Conservation (phyloP, 257 asterid species). For the Agastache rugosa region DNA sequence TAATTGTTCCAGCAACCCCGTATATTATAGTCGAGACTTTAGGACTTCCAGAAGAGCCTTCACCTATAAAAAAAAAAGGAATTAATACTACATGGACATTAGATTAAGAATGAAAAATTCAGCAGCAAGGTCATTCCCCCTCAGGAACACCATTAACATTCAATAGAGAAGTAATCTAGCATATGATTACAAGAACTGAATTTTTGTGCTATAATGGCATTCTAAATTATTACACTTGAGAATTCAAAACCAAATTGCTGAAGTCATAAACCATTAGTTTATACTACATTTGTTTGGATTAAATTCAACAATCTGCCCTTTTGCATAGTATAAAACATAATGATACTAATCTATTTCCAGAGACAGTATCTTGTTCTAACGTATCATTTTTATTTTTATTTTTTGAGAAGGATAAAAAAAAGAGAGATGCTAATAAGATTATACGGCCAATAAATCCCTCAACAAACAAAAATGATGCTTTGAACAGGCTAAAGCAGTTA, state of each 20-base stretch:
- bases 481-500: constrained; percentile 14
- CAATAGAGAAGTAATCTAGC: neutral
- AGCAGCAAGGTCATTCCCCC: constrained; percentile 20
- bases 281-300: neutral
- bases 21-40: constrained; percentile 66
- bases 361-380: neutral
- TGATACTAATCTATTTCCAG: neutral
- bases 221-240: neutral
- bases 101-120: constrained; percentile 25
- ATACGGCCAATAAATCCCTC: neutral
- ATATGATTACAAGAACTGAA: constrained; percentile 3
- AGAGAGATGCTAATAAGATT: constrained; percentile 21
- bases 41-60: constrained; percentile 55
- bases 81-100: neutral
- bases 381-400: no score
- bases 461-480: neutral
- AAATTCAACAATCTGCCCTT: constrained; percentile 9
- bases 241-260: constrained; percentile 4
- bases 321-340: neutral
- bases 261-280: neutral
- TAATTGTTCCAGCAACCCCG: constrained; percentile 94
- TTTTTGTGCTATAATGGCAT: neutral
- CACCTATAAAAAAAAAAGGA: constrained; percentile 48
- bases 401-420: no score
- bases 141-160: constrained; percentile 1